Evolutionary conservation across 2,329 filamentous ascomycete species (phyloP), one percentile per base, ranked within the genome.

Genomic region (Pseudogymnoascus pannorum): DNA sequence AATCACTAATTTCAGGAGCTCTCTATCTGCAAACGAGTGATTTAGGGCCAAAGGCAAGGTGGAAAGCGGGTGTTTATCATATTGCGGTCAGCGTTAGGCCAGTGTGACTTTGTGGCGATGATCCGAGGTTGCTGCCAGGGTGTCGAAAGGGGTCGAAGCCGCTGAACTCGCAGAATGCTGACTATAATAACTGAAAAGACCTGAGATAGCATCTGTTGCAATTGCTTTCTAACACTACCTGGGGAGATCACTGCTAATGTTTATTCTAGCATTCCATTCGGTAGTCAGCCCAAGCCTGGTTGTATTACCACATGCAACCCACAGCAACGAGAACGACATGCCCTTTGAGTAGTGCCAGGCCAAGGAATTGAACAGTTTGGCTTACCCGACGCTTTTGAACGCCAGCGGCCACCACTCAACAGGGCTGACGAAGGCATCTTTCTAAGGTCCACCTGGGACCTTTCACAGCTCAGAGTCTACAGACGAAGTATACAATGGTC

Each of bases 101-200:
- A 58, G 59, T 31, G 61, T 44, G 26, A 63, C 68, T 64, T 62
- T 54, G 64, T 68, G 64, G 63, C 60, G 59, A 60, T 33, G 40
- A 51, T 58, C 35, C 6, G 26, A 60, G 51, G 29, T 59, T 24
- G 57, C 29, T 62, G 54, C 16, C 26, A 31, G 5, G 26, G 16
- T 54, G 48, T 54, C 59, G 35, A 42, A 16, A n/a, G 64, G 63
- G 61, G 63, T 36, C 67, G 65, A 71, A 72, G 64, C 71, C 72
- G 73, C 69, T 63, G 42, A 65, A 69, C 67, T 59, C 61, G 71
- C 72, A 71, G 72, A 62, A 63, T 77, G 75, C 76, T 67, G 75
- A 74, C 71, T 67, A 57, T 62, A 73, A 71, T 80, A 83, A 88
- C 85, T 88, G 85, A 88, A 88, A 89, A 89, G 86, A 89, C 81